Evolutionary conservation across 129 eudicot genomes (phyloP), one percentile per base, ranked within the genome.

Genomic region (Cynara cardunculus): DNA sequence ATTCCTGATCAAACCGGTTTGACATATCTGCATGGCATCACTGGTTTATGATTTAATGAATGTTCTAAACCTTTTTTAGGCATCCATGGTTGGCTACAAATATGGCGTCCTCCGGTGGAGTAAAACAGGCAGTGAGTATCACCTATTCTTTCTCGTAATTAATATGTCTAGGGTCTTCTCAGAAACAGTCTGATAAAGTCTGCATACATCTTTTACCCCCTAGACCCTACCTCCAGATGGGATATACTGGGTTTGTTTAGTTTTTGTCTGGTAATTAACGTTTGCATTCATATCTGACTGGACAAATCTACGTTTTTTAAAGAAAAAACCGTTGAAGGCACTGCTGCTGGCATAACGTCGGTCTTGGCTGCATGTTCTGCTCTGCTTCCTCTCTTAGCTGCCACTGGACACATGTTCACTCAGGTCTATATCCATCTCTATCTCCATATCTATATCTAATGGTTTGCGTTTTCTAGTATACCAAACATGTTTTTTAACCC

Each of bases 261-360:
- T 53, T 53, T 53, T 21, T 59, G 37, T 62, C 70, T n/a, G 65
- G 25, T 25, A 5, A 26, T 18, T 41, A 13, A 12, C 12, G 41
- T 65, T 80, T 28, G 2, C 37, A 67, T 81, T 21, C 25, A 13
- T 72, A 25, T 10, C 65, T 19, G 3, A 77, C 28, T 44, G 25
- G 26, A 24, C 21, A 13, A 28, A 30, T 24, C 2, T 34, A 8
- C 7, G 39, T 69, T 75, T 34, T 30, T 34, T 31, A 0, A 75
- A 95, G 99, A 95, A 85, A 95, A 95, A 87, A 95, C 99, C 3
- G 77, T 95, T 73, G 99, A 95, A 90, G 99, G 99, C 66, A 95
- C 99, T 24, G 99, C 97, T 41, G 99, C 99, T 65, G 99, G 99
- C 64, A 95, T 95, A 59, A 90, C 97, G 14, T 92, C 97, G 4